Conservation (phyloP, 371 early-diverging fungal species). For the Mucor velutinosus region DNA sequence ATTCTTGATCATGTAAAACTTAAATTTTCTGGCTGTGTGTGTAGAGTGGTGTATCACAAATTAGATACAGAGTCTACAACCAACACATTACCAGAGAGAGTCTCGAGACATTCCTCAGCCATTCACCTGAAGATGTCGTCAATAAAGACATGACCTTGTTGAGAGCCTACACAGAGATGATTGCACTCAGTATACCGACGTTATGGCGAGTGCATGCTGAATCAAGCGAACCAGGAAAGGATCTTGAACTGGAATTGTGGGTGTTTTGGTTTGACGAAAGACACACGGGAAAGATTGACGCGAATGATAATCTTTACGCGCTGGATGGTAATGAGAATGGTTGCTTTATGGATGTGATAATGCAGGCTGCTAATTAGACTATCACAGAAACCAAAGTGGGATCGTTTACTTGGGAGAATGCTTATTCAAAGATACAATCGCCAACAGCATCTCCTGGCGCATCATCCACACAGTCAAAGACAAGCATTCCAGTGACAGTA, state of each 20-base stretch:
- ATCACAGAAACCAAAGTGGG: constrained; percentile 41
- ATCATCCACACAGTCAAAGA: constrained; percentile 22
- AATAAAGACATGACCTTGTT: constrained; percentile 25
- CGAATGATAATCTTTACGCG: constrained; percentile 27
- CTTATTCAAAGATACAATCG: constrained; percentile 33
- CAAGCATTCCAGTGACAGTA: constrained; percentile 29
- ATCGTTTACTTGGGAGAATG: constrained; percentile 50
- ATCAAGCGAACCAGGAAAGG: constrained; percentile 8
- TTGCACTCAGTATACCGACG: constrained; percentile 33
- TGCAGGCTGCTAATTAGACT: background rate
- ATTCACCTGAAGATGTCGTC: constrained; percentile 10
- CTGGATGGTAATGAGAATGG: constrained; percentile 34
- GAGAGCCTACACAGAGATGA: constrained; percentile 33
- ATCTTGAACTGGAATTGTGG: constrained; percentile 39
- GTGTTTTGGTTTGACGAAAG: constrained; percentile 57
- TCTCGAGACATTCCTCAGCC: constrained; percentile 22
- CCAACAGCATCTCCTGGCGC: constrained; percentile 39
- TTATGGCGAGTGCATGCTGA: constrained; percentile 31
- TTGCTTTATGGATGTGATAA: no score
- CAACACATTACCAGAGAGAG: constrained; percentile 27
- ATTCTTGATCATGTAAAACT: background rate
- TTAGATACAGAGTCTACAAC: constrained; percentile 49
- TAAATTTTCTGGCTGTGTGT: background rate
- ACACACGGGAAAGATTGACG: constrained; percentile 47
- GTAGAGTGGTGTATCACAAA: constrained; percentile 52